phyloP scores from a whole-genome alignment of 176 grass and related monocot species.

The Bonia amplexicaulis region DNA sequence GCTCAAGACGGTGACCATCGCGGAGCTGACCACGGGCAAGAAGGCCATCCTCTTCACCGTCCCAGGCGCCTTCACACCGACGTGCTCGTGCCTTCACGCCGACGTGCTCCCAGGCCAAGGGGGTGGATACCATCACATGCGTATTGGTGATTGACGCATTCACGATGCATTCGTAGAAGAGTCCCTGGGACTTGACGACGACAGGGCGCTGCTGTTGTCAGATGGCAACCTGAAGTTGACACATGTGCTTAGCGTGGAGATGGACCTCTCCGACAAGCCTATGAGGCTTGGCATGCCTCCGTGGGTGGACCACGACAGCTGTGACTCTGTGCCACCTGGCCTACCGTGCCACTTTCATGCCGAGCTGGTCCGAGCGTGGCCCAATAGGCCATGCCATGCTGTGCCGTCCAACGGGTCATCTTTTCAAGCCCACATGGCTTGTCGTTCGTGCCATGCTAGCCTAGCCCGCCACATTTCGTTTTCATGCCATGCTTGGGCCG shows the following conservation, averaged over 20 bases:
- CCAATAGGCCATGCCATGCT: too few relatives aligned
- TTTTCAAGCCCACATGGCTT: too few relatives aligned
- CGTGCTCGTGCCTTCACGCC: slow-evolving; percentile 90
- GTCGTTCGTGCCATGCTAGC: too few relatives aligned
- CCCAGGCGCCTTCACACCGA: slow-evolving; percentile 80
- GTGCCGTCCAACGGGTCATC: too few relatives aligned
- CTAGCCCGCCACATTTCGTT: too few relatives aligned
- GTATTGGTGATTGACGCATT: slow-evolving; percentile 86
- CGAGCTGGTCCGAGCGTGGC: too few relatives aligned
- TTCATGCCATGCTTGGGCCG: too few relatives aligned
- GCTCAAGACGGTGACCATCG: slow-evolving; percentile 49
- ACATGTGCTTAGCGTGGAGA: slow-evolving; percentile 43
- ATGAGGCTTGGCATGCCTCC: slow-evolving; percentile 45
- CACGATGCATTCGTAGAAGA: slow-evolving; percentile 78
- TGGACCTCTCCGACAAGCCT: slow-evolving; percentile 76
- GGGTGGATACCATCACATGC: slow-evolving; percentile 64
- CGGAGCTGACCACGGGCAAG: slow-evolving; percentile 68
- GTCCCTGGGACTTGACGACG: slow-evolving; percentile 41
- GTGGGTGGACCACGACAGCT: too few relatives aligned
- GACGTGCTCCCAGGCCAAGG: slow-evolving; percentile 53
- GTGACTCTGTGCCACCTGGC: too few relatives aligned
- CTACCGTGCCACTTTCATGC: too few relatives aligned
- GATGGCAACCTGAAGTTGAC: slow-evolving; percentile 52
- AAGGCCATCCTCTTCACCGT: slow-evolving; percentile 62
- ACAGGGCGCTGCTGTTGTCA: slow-evolving; percentile 44